A percentile compares a stretch with the other conserved stretches of the same genome.
These are phyloP conservation scores for Pterula multifida DNA, from an alignment of 1,284 basidiomycete genomes.

Conservation along the genomic window DNA sequence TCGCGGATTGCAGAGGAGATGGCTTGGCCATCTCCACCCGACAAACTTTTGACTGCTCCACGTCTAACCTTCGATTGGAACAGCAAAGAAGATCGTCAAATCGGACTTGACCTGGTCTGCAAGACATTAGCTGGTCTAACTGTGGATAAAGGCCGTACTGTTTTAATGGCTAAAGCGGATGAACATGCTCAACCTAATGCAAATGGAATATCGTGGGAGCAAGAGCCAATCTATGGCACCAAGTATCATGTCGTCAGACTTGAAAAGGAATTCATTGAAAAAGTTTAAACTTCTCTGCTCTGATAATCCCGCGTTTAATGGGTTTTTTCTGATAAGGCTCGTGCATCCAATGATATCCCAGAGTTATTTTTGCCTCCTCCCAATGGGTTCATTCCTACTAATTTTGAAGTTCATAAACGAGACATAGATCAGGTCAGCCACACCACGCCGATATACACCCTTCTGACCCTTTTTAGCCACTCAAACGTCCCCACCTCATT, in stretches of 20 bases:
- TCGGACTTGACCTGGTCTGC: slow-evolving; percentile 44
- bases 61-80: slow-evolving; percentile 75
- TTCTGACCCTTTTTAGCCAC: slow-evolving; percentile 33
- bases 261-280: slow-evolving; percentile 47
- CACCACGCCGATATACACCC: background rate
- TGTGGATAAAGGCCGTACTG: slow-evolving; percentile 56
- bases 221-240: slow-evolving; percentile 83
- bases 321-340: slow-evolving; percentile 33
- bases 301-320: slow-evolving; percentile 6
- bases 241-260: slow-evolving; percentile 65
- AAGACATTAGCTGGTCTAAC: slow-evolving; percentile 53
- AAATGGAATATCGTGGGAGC: slow-evolving; percentile 40
- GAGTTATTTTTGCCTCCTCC: slow-evolving; percentile 74
- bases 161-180: slow-evolving; percentile 66
- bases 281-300: slow-evolving; percentile 29
- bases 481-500: slow-evolving; percentile 66
- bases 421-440: slow-evolving; percentile 44
- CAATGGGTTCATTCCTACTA: slow-evolving; percentile 86
- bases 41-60: slow-evolving; percentile 68
- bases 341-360: slow-evolving; percentile 45
- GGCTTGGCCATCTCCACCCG: slow-evolving; percentile 71
- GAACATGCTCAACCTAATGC: slow-evolving; percentile 50
- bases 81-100: slow-evolving; percentile 19
- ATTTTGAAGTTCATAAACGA: slow-evolving; percentile 71
- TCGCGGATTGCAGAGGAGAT: slow-evolving; percentile 70